phyloP scores from a whole-genome alignment of 495 filamentous ascomycete species.

The Recurvomyces mirabilis region DNA sequence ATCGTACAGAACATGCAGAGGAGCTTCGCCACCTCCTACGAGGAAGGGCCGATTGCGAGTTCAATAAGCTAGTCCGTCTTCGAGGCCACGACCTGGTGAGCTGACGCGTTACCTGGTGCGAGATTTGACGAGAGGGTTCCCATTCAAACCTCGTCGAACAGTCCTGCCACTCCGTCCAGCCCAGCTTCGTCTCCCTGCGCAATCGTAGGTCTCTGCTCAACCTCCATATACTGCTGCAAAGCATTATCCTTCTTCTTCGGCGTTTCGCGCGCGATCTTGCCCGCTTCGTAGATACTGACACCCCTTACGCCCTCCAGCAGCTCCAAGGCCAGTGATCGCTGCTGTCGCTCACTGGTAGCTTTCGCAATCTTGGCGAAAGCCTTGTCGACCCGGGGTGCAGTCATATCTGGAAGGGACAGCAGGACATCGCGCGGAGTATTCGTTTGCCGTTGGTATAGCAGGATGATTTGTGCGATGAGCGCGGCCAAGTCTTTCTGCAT shows the following conservation, averaged over 20 bases:
- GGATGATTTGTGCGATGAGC: slow-evolving; percentile 75
- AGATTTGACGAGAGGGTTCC: no score
- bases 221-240: slow-evolving; percentile 41
- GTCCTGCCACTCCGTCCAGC: slow-evolving; percentile 52
- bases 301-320: slow-evolving; percentile 76
- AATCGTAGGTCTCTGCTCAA: slow-evolving; percentile 41
- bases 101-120: no score
- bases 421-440: slow-evolving; percentile 46
- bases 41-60: no score
- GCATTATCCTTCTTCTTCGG: slow-evolving; percentile 38
- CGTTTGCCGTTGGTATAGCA: slow-evolving; percentile 56
- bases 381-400: slow-evolving; percentile 47
- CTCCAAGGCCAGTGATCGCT: slow-evolving; percentile 75
- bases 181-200: slow-evolving; percentile 21
- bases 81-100: no score
- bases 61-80: no score
- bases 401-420: slow-evolving; percentile 47
- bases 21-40: no score
- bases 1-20: no score
- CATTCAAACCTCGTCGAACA: slow-evolving; percentile 42
- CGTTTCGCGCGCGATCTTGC: slow-evolving; percentile 48
- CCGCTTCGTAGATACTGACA: slow-evolving; percentile 83
- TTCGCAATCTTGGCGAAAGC: slow-evolving; percentile 45
- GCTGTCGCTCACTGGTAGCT: slow-evolving; percentile 49
- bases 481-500: slow-evolving; percentile 85